Conservation (phyloP, 2,329 filamentous ascomycete genomes). For the Davidsoniella australis region DNA sequence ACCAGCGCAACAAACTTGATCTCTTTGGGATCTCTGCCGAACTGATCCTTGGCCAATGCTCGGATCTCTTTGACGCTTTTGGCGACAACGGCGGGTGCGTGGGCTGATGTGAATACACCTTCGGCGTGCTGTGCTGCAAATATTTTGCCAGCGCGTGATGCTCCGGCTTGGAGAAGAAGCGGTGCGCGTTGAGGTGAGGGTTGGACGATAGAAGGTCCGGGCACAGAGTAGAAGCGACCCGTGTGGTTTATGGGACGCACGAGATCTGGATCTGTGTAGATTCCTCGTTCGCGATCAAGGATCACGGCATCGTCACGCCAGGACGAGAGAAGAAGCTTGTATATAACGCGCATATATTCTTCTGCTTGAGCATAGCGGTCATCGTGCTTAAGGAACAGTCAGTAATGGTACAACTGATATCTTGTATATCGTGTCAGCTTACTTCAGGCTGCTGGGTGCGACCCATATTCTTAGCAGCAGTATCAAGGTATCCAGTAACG, state of each 20-base stretch:
- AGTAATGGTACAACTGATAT: slow-evolving; percentile 16
- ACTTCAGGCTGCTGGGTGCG: slow-evolving; percentile 34
- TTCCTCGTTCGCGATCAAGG: slow-evolving; percentile 36
- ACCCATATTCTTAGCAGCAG: slow-evolving; percentile 46
- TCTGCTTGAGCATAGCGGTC: slow-evolving; percentile 46
- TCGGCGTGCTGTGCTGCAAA: slow-evolving; percentile 58
- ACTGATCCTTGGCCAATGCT: slow-evolving; percentile 26
- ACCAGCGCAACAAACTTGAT: slow-evolving; percentile 55
- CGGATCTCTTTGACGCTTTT: slow-evolving; percentile 48
- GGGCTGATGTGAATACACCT: slow-evolving; percentile 51
- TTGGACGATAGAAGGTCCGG: slow-evolving; percentile 46
- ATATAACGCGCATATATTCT: slow-evolving; percentile 46
- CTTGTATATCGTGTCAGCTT: slow-evolving; percentile 39
- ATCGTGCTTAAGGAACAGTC: slow-evolving; percentile 29
- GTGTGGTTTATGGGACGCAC: slow-evolving; percentile 50
- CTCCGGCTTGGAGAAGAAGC: slow-evolving; percentile 52
- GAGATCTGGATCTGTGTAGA: slow-evolving; percentile 35
- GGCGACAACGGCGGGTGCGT: slow-evolving; percentile 42
- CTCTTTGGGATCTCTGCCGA: slow-evolving; percentile 38
- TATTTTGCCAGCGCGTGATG: slow-evolving; percentile 44
- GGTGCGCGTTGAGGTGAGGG: slow-evolving; percentile 53
- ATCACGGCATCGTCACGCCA: slow-evolving; percentile 51
- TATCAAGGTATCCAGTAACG: slow-evolving; percentile 52
- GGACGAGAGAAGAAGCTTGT: slow-evolving; percentile 50
- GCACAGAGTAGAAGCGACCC: slow-evolving; percentile 44